Evolutionary conservation across 345 rosid species (phyloP).

Genomic region (Eucalyptus albens): DNA sequence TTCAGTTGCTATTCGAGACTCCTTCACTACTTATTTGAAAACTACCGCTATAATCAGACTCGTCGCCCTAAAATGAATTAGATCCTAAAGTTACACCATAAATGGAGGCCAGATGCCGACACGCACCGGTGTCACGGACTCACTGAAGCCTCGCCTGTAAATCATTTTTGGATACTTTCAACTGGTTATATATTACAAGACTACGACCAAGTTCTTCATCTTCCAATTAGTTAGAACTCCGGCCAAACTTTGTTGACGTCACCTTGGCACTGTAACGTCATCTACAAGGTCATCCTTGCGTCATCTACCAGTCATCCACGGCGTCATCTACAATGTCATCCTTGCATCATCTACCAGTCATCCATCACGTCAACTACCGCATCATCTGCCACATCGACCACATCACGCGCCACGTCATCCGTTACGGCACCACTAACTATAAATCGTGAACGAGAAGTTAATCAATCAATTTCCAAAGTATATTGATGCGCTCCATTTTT

Average conservation of each 20-base stretch:
- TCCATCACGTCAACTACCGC: too few relatives aligned
- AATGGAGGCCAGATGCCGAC: too few relatives aligned
- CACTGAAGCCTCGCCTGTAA: neutral
- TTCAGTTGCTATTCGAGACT: too few relatives aligned
- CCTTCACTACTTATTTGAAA: too few relatives aligned
- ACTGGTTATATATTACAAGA: too few relatives aligned
- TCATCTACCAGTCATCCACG: too few relatives aligned
- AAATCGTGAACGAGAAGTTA: neutral
- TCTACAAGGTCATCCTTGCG: too few relatives aligned
- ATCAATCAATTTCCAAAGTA: neutral
- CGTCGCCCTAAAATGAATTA: too few relatives aligned
- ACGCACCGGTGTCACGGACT: neutral
- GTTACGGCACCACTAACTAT: neutral
- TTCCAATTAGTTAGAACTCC: neutral
- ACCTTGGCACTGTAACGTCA: neutral
- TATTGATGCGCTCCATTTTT: neutral
- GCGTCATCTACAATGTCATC: too few relatives aligned
- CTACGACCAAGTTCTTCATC: neutral
- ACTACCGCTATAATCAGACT: too few relatives aligned
- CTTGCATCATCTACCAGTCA: too few relatives aligned
- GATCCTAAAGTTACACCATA: too few relatives aligned
- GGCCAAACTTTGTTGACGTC: neutral
- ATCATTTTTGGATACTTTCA: neutral
- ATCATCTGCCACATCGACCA: neutral
- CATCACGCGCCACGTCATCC: neutral